Conservation (phyloP, 192 early-diverging fungal species). For the Coemansia sp. region DNA sequence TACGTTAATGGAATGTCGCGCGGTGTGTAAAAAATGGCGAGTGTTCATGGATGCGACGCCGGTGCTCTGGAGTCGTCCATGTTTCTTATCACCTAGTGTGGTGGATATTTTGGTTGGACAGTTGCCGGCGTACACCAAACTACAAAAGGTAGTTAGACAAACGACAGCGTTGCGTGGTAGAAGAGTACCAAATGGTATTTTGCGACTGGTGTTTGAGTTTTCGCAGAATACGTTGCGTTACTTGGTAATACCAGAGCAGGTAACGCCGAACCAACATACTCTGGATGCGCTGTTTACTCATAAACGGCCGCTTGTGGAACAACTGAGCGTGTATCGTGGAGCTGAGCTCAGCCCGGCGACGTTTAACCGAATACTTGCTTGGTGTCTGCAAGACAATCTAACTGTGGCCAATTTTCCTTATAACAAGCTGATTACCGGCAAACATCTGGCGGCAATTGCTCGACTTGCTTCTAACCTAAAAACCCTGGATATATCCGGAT, state of each 20-base stretch:
- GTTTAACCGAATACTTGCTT: conserved; percentile 19
- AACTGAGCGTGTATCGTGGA: conserved; percentile 10
- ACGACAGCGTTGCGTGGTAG: not conserved
- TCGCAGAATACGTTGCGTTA: conserved; percentile 16
- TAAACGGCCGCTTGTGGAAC: conserved; percentile 21
- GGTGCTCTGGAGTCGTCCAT: conserved; percentile 27
- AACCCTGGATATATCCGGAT: conserved; percentile 50
- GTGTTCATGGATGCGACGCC: conserved; percentile 29
- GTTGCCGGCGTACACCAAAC: conserved; percentile 39
- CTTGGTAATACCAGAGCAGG: conserved; percentile 16
- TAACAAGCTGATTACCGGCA: conserved; percentile 10
- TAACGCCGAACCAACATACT: not conserved
- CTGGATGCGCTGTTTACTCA: conserved; percentile 21
- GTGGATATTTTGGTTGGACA: conserved; percentile 9
- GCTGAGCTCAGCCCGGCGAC: not conserved
- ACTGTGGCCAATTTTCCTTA: conserved; percentile 32
- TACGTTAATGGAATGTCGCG: conserved; percentile 24
- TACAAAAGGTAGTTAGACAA: not conserved
- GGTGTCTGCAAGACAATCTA: conserved; percentile 17
- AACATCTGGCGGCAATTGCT: conserved; percentile 19
- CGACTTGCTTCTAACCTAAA: conserved; percentile 21
- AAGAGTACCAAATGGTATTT: conserved; percentile 11
- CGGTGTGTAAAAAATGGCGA: conserved; percentile 32
- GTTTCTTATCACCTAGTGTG: not conserved
- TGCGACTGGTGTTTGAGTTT: conserved; percentile 22